Evolutionary conservation across 331 rosid species (phyloP).

Genomic region (Acacia concinna): DNA sequence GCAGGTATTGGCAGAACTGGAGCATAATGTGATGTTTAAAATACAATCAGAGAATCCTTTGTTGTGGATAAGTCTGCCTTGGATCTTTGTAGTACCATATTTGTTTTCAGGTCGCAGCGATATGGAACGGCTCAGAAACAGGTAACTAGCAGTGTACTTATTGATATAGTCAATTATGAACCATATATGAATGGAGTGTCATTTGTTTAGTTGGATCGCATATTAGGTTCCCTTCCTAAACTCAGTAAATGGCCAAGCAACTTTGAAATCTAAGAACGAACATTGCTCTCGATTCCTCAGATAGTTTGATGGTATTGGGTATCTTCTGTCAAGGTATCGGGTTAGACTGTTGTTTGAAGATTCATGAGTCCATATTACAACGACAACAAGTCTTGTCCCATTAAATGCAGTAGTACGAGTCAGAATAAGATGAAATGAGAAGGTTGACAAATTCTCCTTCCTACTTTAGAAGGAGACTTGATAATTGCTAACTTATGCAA

Average conservation of each 20-base stretch:
- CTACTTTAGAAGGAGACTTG: background rate
- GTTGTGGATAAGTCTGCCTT: slow-evolving; percentile 84
- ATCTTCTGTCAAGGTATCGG: background rate
- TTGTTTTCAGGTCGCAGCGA: slow-evolving; percentile 83
- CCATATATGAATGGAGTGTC: slow-evolving; percentile 26
- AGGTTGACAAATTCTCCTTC: background rate
- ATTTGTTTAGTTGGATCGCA: background rate
- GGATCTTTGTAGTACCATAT: slow-evolving; percentile 64
- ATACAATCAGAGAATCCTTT: slow-evolving; percentile 91
- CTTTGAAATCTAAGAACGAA: slow-evolving; percentile 17
- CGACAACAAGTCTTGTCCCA: too few relatives aligned
- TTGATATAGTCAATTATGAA: background rate
- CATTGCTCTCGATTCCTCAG: background rate
- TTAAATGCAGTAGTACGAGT: too few relatives aligned
- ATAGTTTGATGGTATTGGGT: background rate
- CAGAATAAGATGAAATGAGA: background rate
- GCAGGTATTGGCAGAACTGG: slow-evolving; percentile 99
- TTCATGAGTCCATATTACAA: background rate
- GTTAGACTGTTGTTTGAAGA: background rate
- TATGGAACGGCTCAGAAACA: slow-evolving; percentile 91
- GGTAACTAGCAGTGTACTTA: slow-evolving; percentile 47
- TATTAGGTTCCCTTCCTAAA: slow-evolving; percentile 24
- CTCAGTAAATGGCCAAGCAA: background rate
- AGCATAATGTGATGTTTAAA: slow-evolving; percentile 87
- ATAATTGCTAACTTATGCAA: background rate